Evolutionary conservation across 2,329 filamentous ascomycete species (phyloP).

Genomic region (Plectosphaerella cucumerina): DNA sequence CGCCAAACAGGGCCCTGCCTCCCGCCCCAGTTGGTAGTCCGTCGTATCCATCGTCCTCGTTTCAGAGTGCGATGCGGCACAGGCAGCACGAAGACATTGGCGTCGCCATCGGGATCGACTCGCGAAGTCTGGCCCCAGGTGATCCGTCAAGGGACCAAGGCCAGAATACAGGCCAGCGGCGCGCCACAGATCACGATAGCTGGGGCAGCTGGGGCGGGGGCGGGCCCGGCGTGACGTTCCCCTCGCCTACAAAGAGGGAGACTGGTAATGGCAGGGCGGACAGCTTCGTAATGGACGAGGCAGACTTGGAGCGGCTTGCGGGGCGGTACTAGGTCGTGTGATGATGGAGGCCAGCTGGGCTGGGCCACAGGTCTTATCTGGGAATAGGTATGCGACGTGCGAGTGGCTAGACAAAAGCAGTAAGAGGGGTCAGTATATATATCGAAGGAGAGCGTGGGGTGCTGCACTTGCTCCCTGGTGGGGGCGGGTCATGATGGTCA

Average conservation of each 20-base stretch:
- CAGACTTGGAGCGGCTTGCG: constrained; percentile 20
- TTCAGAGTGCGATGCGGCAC: neutral
- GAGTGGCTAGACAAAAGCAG: too few species aligned
- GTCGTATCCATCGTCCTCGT: constrained; percentile 10
- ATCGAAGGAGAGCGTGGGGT: too few species aligned
- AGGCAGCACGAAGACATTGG: constrained; percentile 6
- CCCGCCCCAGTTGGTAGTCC: constrained; percentile 17
- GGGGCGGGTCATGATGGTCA: too few species aligned
- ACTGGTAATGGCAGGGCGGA: constrained; percentile 6
- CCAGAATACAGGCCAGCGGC: constrained; percentile 23
- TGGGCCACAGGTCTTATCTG: too few species aligned
- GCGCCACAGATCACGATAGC: constrained; percentile 24
- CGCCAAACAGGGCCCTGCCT: constrained; percentile 40
- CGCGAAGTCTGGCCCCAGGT: constrained; percentile 10
- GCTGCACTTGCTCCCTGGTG: too few species aligned
- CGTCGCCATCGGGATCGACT: constrained; percentile 10
- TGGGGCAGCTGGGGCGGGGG: constrained; percentile 27
- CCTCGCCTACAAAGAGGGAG: constrained; percentile 6
- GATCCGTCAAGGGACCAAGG: constrained; percentile 19
- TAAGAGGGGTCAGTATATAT: too few species aligned
- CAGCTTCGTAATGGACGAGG: constrained; percentile 19
- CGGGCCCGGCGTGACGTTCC: neutral
- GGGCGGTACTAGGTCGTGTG: constrained; percentile 15
- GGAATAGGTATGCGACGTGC: too few species aligned
- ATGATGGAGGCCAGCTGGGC: too few species aligned